These are phyloP conservation scores for Rhynchospora breviuscula DNA, from an alignment of 176 grass and related monocot genomes.

Conservation along the genomic window DNA sequence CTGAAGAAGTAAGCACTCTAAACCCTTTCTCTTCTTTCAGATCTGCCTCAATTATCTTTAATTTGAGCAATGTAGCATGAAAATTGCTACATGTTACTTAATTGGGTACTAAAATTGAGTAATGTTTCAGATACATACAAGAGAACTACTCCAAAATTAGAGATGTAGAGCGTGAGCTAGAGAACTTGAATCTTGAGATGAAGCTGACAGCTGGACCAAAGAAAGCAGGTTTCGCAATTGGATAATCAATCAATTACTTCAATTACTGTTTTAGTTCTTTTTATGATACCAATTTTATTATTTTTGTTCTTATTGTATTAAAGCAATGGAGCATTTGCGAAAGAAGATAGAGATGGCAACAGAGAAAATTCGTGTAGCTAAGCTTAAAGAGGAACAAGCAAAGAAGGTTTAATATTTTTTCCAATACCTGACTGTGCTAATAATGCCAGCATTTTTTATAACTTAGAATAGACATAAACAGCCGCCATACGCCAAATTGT, in stretches of 20 bases:
- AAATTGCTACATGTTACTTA: not conserved
- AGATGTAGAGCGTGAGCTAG: slow-evolving; percentile 88
- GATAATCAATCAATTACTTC: not conserved
- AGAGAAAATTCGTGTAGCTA: slow-evolving; percentile 75
- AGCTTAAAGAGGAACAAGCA: slow-evolving; percentile 68
- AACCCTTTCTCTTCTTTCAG: slow-evolving; percentile 5
- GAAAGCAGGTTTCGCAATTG: slow-evolving; percentile 68
- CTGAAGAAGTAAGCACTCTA: slow-evolving; percentile 64
- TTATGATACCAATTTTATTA: slow-evolving; percentile 4
- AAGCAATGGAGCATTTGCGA: slow-evolving; percentile 80
- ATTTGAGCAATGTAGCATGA: slow-evolving; percentile 15
- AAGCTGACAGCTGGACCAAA: slow-evolving; percentile 93
- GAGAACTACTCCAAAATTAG: slow-evolving; percentile 98
- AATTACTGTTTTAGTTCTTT: slow-evolving; percentile 13
- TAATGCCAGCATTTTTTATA: not conserved
- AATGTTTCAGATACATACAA: slow-evolving; percentile 65
- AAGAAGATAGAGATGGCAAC: slow-evolving; percentile 90
- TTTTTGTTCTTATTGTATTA: slow-evolving; percentile 11
- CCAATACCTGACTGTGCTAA: not conserved
- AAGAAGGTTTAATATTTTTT: slow-evolving; percentile 58
- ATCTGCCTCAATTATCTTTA: slow-evolving; percentile 1
- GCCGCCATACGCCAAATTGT: not conserved
- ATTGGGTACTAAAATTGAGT: not conserved
- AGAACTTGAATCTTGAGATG: slow-evolving; percentile 73
- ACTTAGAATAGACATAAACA: no score